phyloP scores from a whole-genome alignment of 2,329 filamentous ascomycete genomes.

The Cyphellophora attinorum region DNA sequence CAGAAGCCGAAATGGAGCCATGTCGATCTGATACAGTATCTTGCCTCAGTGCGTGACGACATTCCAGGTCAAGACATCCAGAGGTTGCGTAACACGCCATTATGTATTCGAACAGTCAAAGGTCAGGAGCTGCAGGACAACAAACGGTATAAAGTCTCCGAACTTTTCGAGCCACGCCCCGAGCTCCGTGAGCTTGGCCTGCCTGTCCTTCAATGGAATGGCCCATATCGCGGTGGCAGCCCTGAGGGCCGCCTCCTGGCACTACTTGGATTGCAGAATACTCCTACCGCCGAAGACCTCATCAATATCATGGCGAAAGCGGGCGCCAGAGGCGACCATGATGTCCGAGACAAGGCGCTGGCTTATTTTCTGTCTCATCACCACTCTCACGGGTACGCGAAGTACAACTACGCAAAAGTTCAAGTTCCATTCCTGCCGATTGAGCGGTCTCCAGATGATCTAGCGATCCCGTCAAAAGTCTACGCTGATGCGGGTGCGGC shows the following conservation, averaged over 20 bases:
- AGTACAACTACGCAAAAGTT: conserved; percentile 49
- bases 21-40: conserved; percentile 86
- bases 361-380: conserved; percentile 76
- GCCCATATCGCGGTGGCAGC: conserved; percentile 54
- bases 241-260: conserved; percentile 66
- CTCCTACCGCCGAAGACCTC: conserved; percentile 64
- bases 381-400: conserved; percentile 64
- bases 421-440: conserved; percentile 61
- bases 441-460: conserved; percentile 46
- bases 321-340: conserved; percentile 40
- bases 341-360: conserved; percentile 60
- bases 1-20: conserved; percentile 65
- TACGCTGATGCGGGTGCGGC: conserved; percentile 71
- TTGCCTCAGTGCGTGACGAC: conserved; percentile 79
- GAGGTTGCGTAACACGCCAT: conserved; percentile 65
- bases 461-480: conserved; percentile 66
- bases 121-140: conserved; percentile 44
- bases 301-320: conserved; percentile 65
- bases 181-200: conserved; percentile 59
- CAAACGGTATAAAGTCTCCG: conserved; percentile 58
- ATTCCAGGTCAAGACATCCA: conserved; percentile 76
- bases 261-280: conserved; percentile 61
- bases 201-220: conserved; percentile 76
- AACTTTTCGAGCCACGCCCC: conserved; percentile 73
- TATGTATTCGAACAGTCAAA: conserved; percentile 67